Percentiles rank a stretch among this genome's conserved stretches.
These are phyloP conservation scores for Leccinum subtestaceum DNA, from an alignment of 768 basidiomycete genomes.

Conservation along the genomic window DNA sequence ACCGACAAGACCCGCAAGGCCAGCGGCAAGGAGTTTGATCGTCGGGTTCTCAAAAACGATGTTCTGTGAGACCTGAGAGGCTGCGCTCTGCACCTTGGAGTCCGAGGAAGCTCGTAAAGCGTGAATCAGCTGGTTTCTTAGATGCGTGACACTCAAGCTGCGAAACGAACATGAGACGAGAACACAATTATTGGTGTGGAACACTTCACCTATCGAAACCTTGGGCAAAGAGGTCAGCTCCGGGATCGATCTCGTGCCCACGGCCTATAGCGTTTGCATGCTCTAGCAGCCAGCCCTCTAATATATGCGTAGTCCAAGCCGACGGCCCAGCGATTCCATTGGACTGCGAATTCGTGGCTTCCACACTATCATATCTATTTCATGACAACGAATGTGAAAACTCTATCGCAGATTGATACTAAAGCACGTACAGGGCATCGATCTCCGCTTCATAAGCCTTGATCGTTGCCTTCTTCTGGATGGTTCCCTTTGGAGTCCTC, in stretches of 20 bases:
- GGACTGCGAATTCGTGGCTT: neutral
- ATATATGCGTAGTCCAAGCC: neutral
- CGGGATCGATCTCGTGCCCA: constrained; percentile 1
- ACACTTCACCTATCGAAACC: constrained; percentile 32
- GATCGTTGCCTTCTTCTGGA: constrained; percentile 15
- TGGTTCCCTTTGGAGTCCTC: constrained; percentile 33
- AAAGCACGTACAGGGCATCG: constrained; percentile 13
- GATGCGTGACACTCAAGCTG: constrained; percentile 24
- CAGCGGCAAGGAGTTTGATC: constrained; percentile 17
- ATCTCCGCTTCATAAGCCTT: constrained; percentile 24
- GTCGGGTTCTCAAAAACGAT: constrained; percentile 39
- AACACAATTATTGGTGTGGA: neutral
- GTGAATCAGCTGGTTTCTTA: constrained; percentile 10
- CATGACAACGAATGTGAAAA: neutral
- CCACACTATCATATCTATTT: constrained; percentile 10
- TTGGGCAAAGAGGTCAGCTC: constrained; percentile 25
- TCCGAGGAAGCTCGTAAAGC: constrained; percentile 26
- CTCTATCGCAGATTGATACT: too few species aligned
- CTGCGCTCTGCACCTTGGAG: constrained; percentile 16
- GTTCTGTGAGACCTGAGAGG: constrained; percentile 24
- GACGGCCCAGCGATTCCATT: neutral
- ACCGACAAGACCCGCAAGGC: constrained; percentile 6
- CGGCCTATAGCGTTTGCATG: constrained; percentile 1
- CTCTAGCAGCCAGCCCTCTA: constrained; percentile 7
- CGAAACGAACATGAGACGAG: neutral